phyloP scores from a whole-genome alignment of 1,284 basidiomycete genomes.

The Naganishia cerealis region DNA sequence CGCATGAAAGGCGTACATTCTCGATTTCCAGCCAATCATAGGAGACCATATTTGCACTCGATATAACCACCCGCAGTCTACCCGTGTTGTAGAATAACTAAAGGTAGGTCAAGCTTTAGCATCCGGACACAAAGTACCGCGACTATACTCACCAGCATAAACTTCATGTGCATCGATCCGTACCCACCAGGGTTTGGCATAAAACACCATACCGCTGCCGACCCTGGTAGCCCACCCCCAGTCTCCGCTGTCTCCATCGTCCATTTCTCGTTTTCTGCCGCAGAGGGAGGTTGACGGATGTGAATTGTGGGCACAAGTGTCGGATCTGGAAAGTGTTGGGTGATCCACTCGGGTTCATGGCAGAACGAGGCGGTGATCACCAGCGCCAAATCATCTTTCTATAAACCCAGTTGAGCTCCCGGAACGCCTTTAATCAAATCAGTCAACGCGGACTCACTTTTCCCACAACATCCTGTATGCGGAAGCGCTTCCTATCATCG shows the following conservation, averaged over 20 bases:
- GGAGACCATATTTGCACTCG: slow-evolving; percentile 50
- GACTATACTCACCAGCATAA: slow-evolving; percentile 24
- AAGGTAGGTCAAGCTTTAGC: not conserved
- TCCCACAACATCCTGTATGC: slow-evolving; percentile 31
- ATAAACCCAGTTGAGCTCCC: not conserved
- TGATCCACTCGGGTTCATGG: slow-evolving; percentile 31
- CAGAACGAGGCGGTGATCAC: slow-evolving; percentile 32
- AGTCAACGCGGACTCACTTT: slow-evolving; percentile 22
- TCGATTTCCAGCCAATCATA: slow-evolving; percentile 53
- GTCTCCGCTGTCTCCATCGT: slow-evolving; percentile 23
- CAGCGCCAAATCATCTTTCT: slow-evolving; percentile 24
- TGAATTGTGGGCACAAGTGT: slow-evolving; percentile 18
- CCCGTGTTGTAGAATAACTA: slow-evolving; percentile 54
- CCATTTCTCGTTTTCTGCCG: slow-evolving; percentile 13
- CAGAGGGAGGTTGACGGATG: slow-evolving; percentile 1
- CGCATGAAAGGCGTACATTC: slow-evolving; percentile 43
- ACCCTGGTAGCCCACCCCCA: slow-evolving; percentile 17
- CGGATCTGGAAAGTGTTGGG: slow-evolving; percentile 29
- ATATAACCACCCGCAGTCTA: slow-evolving; percentile 48
- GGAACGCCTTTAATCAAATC: not conserved
- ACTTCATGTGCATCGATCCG: slow-evolving; percentile 34
- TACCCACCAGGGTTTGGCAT: slow-evolving; percentile 26
- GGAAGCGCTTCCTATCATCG: slow-evolving; percentile 21
- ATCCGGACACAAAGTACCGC: not conserved
- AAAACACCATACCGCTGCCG: slow-evolving; percentile 16